These are phyloP conservation scores for Emergomyces africanus DNA, from an alignment of 2,329 filamentous ascomycete species.

Conservation along the genomic window DNA sequence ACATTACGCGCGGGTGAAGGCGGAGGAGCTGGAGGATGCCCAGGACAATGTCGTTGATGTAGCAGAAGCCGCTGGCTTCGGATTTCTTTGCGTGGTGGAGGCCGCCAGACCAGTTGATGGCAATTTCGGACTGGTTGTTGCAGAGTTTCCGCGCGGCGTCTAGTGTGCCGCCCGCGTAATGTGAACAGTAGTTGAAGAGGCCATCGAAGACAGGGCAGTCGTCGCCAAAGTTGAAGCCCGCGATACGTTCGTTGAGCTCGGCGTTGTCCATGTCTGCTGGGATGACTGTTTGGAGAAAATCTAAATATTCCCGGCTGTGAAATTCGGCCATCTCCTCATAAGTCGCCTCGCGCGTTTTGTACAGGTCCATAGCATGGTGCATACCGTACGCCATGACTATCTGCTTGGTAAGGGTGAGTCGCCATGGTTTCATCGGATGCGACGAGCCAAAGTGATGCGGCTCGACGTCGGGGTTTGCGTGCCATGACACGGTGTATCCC, in stretches of 20 bases:
- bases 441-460: conserved; percentile 93
- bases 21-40: conserved; percentile 80
- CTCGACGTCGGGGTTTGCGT: conserved; percentile 90
- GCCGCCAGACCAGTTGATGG: conserved; percentile 94
- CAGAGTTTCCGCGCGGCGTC: conserved; percentile 84
- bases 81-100: conserved; percentile 92
- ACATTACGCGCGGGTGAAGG: conserved; percentile 71
- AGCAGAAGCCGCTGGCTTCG: conserved; percentile 93
- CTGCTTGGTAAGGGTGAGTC: conserved; percentile 86
- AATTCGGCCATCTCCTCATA: conserved; percentile 80
- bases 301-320: conserved; percentile 78
- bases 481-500: conserved; percentile 86
- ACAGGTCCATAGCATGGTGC: conserved; percentile 94
- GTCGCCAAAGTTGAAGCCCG: conserved; percentile 76
- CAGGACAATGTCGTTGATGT: conserved; percentile 97
- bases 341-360: conserved; percentile 69
- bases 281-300: conserved; percentile 65
- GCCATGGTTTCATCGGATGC: conserved; percentile 99
- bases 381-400: conserved; percentile 91
- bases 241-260: conserved; percentile 42
- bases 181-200: conserved; percentile 85
- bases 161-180: conserved; percentile 81
- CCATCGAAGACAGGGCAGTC: conserved; percentile 97
- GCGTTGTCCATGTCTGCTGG: conserved; percentile 56
- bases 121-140: conserved; percentile 80